A percentile compares a stretch with the other conserved stretches of the same genome.
These are phyloP conservation scores for Magnusiomyces paraingens DNA, from an alignment of 1,139 yeast species.

Conservation along the genomic window DNA sequence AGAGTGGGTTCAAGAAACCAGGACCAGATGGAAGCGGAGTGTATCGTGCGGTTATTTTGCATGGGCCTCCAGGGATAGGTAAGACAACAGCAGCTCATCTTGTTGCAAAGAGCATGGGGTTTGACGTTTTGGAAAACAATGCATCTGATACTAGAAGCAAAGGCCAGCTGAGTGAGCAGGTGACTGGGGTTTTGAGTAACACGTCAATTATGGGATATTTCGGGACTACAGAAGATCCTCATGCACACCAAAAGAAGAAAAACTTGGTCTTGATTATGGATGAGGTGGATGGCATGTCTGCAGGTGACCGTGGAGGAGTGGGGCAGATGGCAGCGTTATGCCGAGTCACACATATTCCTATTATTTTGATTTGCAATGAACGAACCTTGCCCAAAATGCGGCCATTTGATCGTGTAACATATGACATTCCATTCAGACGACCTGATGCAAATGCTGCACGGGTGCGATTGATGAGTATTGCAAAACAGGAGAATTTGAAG, in stretches of 20 bases:
- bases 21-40: slow-evolving; percentile 52
- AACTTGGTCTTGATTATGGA: slow-evolving; percentile 89
- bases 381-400: slow-evolving; percentile 90
- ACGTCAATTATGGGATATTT: slow-evolving; percentile 80
- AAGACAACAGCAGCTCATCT: slow-evolving; percentile 89
- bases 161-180: slow-evolving; percentile 56
- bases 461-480: slow-evolving; percentile 85
- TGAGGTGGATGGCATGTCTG: slow-evolving; percentile 99
- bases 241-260: slow-evolving; percentile 32
- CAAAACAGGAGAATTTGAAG: slow-evolving; percentile 73
- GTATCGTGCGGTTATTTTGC: slow-evolving; percentile 75
- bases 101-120: slow-evolving; percentile 74
- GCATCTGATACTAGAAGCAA: slow-evolving; percentile 94
- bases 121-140: slow-evolving; percentile 75
- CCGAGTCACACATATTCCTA: slow-evolving; percentile 76
- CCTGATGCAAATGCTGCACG: slow-evolving; percentile 79
- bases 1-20: slow-evolving; percentile 48
- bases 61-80: slow-evolving; percentile 97
- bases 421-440: slow-evolving; percentile 78
- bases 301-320: slow-evolving; percentile 98
- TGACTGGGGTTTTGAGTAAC: slow-evolving; percentile 69
- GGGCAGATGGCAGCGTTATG: slow-evolving; percentile 91
- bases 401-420: slow-evolving; percentile 83
- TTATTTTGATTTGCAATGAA: slow-evolving; percentile 91
- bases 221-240: slow-evolving; percentile 23